Percentiles rank a stretch among this genome's conserved stretches.
Conservation (phyloP, 305 asterid genomes). For the Fraxinus sp. region DNA sequence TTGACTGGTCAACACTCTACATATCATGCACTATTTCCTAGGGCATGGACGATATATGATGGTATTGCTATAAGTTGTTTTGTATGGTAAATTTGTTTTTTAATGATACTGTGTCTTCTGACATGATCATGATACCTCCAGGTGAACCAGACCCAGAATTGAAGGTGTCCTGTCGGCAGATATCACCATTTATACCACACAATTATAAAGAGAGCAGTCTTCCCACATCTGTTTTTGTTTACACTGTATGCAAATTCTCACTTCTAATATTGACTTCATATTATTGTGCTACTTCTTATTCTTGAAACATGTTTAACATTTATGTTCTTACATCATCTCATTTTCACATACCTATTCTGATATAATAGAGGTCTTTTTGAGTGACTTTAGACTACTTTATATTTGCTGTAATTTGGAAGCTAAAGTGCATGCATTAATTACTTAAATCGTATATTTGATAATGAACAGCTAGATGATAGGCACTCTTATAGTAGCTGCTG, state of each 20-base stretch:
- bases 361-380: not conserved
- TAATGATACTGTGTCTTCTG: constrained; percentile 19
- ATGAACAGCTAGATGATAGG: not conserved
- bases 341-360: not conserved
- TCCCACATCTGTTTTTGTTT: constrained; percentile 92
- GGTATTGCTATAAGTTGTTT: constrained; percentile 42
- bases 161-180: constrained; percentile 92
- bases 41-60: constrained; percentile 97
- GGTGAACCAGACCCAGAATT: constrained; percentile 99
- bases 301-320: constrained; percentile 2
- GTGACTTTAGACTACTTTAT: not conserved
- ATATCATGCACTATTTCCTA: constrained; percentile 97
- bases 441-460: not conserved
- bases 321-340: not conserved
- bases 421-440: not conserved
- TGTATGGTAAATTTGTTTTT: constrained; percentile 14
- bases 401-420: not conserved
- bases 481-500: not conserved
- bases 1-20: constrained; percentile 95
- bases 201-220: constrained; percentile 98
- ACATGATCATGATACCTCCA: constrained; percentile 31
- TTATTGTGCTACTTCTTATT: not conserved
- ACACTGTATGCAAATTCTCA: constrained; percentile 60
- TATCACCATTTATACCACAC: constrained; percentile 97
- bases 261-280: not conserved